Percentiles rank a stretch among this genome's conserved stretches.
Evolutionary conservation across 495 filamentous ascomycete species (phyloP).

Genomic region (Emericellopsis terricola): DNA sequence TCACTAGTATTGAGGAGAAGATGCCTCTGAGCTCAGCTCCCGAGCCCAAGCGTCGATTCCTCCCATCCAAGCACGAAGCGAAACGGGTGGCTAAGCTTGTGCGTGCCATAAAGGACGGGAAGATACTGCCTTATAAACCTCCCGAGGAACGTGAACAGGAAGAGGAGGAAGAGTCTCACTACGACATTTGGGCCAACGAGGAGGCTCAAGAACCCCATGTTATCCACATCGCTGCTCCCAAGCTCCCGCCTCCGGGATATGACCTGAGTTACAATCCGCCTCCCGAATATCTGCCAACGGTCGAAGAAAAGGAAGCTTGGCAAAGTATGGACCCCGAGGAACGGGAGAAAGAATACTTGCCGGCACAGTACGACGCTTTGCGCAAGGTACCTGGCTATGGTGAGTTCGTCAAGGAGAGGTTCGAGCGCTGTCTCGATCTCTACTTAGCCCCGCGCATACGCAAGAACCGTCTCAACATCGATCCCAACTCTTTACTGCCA

Average conservation of each 20-base stretch:
- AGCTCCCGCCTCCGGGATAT: constrained; percentile 82
- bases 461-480: constrained; percentile 88
- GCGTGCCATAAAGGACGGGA: constrained; percentile 82
- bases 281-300: constrained; percentile 72
- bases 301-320: constrained; percentile 75
- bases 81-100: constrained; percentile 98
- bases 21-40: constrained; percentile 92
- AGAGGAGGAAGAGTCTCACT: constrained; percentile 46
- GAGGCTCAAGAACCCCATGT: constrained; percentile 61
- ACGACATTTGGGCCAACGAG: constrained; percentile 93
- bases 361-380: constrained; percentile 61
- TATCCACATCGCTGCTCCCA: constrained; percentile 95
- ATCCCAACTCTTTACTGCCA: constrained; percentile 80
- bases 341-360: constrained; percentile 73
- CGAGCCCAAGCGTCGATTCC: constrained; percentile 86
- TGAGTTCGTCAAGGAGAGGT: constrained; percentile 80
- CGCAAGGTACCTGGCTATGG: constrained; percentile 90
- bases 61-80: constrained; percentile 95
- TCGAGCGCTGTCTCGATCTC: constrained; percentile 86
- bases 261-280: constrained; percentile 96
- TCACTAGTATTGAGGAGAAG: constrained; percentile 71
- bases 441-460: constrained; percentile 87
- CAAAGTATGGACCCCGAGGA: constrained; percentile 79
- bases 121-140: constrained; percentile 80
- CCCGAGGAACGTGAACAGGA: constrained; percentile 56